These are phyloP conservation scores for Termitomyces sp. DNA, from an alignment of 768 basidiomycete genomes.

Conservation along the genomic window DNA sequence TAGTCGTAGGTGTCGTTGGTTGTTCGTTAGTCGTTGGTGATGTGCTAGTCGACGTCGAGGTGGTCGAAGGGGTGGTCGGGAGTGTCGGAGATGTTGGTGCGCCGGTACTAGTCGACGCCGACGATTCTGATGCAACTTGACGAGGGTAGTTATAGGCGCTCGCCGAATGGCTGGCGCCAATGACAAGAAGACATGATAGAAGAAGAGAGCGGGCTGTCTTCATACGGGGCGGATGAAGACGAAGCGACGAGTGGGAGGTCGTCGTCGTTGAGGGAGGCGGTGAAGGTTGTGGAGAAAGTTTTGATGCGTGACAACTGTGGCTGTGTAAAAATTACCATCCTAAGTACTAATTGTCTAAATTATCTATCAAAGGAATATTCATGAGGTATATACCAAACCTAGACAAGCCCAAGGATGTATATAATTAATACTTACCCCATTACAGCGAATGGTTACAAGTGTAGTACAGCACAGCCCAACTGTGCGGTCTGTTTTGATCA, in stretches of 20 bases:
- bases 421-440: no score
- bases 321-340: constrained; percentile 11
- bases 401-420: no score
- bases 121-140: not conserved
- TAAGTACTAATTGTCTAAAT: no score
- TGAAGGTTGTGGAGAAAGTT: constrained; percentile 10
- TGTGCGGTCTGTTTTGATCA: no score
- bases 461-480: no score
- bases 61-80: constrained; percentile 7
- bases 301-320: constrained; percentile 17
- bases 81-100: constrained; percentile 11
- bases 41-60: constrained; percentile 12
- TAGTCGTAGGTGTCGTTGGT: constrained; percentile 1
- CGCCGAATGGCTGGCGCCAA: constrained; percentile 16
- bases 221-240: constrained; percentile 15
- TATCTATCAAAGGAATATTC: no score
- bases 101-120: not conserved
- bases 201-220: constrained; percentile 21
- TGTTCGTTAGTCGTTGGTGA: not conserved
- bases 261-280: constrained; percentile 6
- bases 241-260: not conserved
- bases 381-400: no score
- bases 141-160: constrained; percentile 15
- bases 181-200: constrained; percentile 22
- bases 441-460: no score